Conservation (phyloP, 441 rosid genomes). For the Erodium trifolium region DNA sequence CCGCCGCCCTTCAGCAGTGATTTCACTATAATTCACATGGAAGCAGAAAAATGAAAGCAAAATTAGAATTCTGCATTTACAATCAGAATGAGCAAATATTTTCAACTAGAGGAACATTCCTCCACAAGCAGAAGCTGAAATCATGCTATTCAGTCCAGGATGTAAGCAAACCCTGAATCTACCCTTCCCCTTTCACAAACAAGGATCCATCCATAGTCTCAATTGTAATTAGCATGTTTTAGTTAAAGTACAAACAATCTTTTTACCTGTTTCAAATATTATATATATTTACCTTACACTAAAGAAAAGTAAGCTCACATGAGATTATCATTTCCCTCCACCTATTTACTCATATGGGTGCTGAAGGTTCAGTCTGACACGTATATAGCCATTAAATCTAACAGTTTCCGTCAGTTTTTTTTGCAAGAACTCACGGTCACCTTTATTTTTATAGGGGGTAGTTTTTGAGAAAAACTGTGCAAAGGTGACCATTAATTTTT, state of each 20-base stretch:
- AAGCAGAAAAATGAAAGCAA: conserved; percentile 17
- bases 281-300: background rate
- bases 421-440: too few species aligned
- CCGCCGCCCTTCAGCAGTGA: conserved; percentile 83
- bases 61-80: background rate
- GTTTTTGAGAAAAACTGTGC: too few species aligned
- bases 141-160: background rate
- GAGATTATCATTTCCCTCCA: background rate
- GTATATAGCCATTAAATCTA: background rate
- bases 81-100: background rate
- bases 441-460: too few species aligned
- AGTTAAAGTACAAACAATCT: background rate
- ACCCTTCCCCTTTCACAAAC: too few species aligned
- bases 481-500: too few species aligned
- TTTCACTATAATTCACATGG: conserved; percentile 44
- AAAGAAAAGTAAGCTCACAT: background rate
- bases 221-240: too few species aligned
- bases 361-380: background rate
- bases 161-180: background rate
- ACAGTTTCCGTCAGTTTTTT: too few species aligned
- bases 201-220: too few species aligned
- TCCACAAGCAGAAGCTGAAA: conserved; percentile 1
- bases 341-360: background rate
- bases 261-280: background rate
- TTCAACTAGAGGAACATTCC: background rate